Base-by-base conservation (phyloP, 2,329 filamentous ascomycete genomes). In the Escovopsis weberi region DNA sequence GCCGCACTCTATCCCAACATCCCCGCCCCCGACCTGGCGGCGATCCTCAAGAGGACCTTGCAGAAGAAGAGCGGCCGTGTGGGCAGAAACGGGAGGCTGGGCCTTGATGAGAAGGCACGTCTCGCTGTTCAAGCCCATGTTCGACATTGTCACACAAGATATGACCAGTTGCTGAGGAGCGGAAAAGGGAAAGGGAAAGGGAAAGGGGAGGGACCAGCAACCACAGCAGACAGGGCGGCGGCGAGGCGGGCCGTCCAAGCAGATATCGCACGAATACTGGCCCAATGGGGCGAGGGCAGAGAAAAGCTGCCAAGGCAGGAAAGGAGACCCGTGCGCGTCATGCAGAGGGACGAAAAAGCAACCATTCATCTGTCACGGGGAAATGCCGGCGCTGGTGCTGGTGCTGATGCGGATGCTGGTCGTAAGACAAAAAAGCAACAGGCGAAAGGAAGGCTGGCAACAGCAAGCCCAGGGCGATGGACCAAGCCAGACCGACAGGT, bases 101-200 rank as follows among this genome's bases (percentile, higher is more conserved):
- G 54, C 0, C 38, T 68, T 33, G 52, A 55, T 6, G 51, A 59
- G 12, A 70, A 63, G 47, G 67, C 64, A 4, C 49, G 54, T 38
- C 57, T 72, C 23, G 71, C 67, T 2, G 67, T 73, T 11, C 53
- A 61, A 19, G 70, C 71, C 3, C 66, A 73, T 47, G 60, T 69
- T 4, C 59, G 71, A 6, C 70, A 74, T 48, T 47, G 43, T 3
- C 61, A 69, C 37, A 74, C 70, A 0, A 48, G 57, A 1, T 75
- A 75, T 44, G 67, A 74, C 12, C 37, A 41, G 33, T 47, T 68
- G 36, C 26, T 47, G n/a, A 40, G 34, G 12, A 26, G 23, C 23
- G 11, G 7, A 9, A 9, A 32, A 32, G 11, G 28, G 28, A 30
- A 30, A 30, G 28, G 28, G 28, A 9, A 32, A 32, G 11, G 28